phyloP scores from a whole-genome alignment of 2,329 filamentous ascomycete genomes.

The Plectosphaerella sp. region DNA sequence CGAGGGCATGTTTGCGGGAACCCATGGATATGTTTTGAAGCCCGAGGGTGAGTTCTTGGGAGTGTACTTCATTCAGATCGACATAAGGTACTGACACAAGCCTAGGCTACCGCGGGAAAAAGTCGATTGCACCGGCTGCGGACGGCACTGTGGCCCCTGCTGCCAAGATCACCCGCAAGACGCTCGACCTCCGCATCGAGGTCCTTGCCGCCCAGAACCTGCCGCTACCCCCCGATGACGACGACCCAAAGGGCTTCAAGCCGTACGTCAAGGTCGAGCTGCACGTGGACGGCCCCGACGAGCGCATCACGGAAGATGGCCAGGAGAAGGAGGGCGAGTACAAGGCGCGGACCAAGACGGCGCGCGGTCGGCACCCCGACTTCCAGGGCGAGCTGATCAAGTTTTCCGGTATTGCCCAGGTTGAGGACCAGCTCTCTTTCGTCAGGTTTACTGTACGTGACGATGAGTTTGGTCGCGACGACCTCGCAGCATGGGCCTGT shows the following conservation, averaged over 20 bases:
- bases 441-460: slow-evolving; percentile 83
- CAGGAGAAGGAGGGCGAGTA: slow-evolving; percentile 39
- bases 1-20: slow-evolving; percentile 83
- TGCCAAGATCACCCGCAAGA: slow-evolving; percentile 3
- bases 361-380: slow-evolving; percentile 57
- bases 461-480: slow-evolving; percentile 74
- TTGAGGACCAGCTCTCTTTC: slow-evolving; percentile 68
- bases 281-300: slow-evolving; percentile 67
- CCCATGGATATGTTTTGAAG: slow-evolving; percentile 82
- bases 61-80: not conserved
- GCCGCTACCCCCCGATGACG: slow-evolving; percentile 55
- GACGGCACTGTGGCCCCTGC: slow-evolving; percentile 6
- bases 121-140: slow-evolving; percentile 13
- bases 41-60: slow-evolving; percentile 51
- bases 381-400: slow-evolving; percentile 54
- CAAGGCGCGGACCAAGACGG: slow-evolving; percentile 55
- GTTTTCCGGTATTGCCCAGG: slow-evolving; percentile 49
- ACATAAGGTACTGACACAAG: not conserved
- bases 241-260: slow-evolving; percentile 53
- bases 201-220: slow-evolving; percentile 74
- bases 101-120: slow-evolving; percentile 32
- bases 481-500: slow-evolving; percentile 83
- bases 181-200: slow-evolving; percentile 27
- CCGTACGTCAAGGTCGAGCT: slow-evolving; percentile 83
- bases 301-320: slow-evolving; percentile 33